These are phyloP conservation scores for Haplographium delicatum DNA, from an alignment of 495 filamentous ascomycete genomes.

Conservation along the genomic window DNA sequence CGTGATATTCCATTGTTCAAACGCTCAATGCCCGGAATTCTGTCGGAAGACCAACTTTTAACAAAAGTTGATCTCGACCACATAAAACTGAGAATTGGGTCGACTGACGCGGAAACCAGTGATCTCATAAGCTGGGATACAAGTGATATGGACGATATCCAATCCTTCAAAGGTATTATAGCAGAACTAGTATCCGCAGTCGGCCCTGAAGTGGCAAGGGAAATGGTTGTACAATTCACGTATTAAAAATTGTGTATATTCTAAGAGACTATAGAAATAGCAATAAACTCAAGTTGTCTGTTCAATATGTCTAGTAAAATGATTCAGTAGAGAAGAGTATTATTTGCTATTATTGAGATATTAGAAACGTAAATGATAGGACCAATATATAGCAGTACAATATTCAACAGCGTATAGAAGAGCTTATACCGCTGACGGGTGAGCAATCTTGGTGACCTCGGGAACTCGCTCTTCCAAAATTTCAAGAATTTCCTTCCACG, in stretches of 20 bases:
- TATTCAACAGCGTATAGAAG: background rate
- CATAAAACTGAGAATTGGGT: conserved; percentile 32
- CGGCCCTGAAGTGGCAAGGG: conserved; percentile 58
- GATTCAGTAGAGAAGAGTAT: too few species aligned
- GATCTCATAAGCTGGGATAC: conserved; percentile 64
- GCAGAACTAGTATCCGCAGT: conserved; percentile 74
- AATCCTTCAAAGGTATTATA: conserved; percentile 58
- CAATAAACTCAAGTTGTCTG: too few species aligned
- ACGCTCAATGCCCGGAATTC: conserved; percentile 70
- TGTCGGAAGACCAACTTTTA: conserved; percentile 59
- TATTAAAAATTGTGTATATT: too few species aligned
- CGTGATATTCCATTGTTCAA: conserved; percentile 53
- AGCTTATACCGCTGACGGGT: background rate
- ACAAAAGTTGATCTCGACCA: conserved; percentile 55
- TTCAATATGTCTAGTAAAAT: too few species aligned
- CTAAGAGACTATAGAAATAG: too few species aligned
- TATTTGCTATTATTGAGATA: too few species aligned
- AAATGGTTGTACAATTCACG: conserved; percentile 43
- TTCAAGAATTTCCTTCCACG: conserved; percentile 34
- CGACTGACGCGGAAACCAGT: conserved; percentile 30
- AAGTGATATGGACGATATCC: conserved; percentile 46
- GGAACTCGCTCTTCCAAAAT: conserved; percentile 17
- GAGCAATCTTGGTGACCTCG: conserved; percentile 17
- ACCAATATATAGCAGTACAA: background rate
- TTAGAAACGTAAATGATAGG: too few species aligned